A percentile compares a stretch with the other conserved stretches of the same genome.
phyloP scores from a whole-genome alignment of 2,329 filamentous ascomycete genomes.

The Graphium sp. region DNA sequence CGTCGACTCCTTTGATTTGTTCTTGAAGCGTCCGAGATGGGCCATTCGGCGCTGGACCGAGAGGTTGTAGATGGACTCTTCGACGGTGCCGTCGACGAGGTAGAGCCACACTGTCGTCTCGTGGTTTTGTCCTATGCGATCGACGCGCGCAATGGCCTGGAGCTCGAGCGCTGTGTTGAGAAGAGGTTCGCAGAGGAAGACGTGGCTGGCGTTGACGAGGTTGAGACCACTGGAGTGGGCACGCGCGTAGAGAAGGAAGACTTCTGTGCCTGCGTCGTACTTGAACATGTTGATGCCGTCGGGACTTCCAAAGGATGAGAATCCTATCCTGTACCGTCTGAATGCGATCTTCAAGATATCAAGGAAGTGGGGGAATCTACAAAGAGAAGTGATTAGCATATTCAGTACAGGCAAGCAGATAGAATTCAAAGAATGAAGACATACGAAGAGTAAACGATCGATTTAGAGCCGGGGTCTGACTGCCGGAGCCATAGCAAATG shows the following conservation, averaged over 20 bases:
- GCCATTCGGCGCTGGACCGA: slow-evolving; percentile 64
- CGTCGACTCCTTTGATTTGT: slow-evolving; percentile 21
- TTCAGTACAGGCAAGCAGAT: not conserved
- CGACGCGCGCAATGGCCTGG: slow-evolving; percentile 86
- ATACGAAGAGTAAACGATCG: slow-evolving; percentile 80
- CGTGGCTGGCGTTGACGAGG: slow-evolving; percentile 80
- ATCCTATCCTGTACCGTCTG: slow-evolving; percentile 52
- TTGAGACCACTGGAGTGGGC: slow-evolving; percentile 81
- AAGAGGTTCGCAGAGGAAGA: slow-evolving; percentile 86
- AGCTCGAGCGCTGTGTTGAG: slow-evolving; percentile 88
- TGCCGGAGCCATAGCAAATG: slow-evolving; percentile 77
- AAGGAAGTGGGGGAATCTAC: slow-evolving; percentile 58
- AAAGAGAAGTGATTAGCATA: slow-evolving; percentile 5
- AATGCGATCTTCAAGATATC: slow-evolving; percentile 58
- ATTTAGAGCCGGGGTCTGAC: slow-evolving; percentile 74
- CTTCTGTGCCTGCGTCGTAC: slow-evolving; percentile 55
- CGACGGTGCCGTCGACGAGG: slow-evolving; percentile 76
- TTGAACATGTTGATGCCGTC: slow-evolving; percentile 64
- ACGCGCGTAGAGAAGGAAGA: slow-evolving; percentile 78
- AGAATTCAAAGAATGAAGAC: slow-evolving; percentile 7
- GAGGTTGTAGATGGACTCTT: slow-evolving; percentile 80
- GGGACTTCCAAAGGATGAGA: slow-evolving; percentile 49
- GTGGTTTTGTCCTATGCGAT: slow-evolving; percentile 79
- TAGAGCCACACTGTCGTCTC: slow-evolving; percentile 94
- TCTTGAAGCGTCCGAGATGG: slow-evolving; percentile 39